phyloP scores from a whole-genome alignment of 2,329 filamentous ascomycete species.

The Byssochlamys sp. region DNA sequence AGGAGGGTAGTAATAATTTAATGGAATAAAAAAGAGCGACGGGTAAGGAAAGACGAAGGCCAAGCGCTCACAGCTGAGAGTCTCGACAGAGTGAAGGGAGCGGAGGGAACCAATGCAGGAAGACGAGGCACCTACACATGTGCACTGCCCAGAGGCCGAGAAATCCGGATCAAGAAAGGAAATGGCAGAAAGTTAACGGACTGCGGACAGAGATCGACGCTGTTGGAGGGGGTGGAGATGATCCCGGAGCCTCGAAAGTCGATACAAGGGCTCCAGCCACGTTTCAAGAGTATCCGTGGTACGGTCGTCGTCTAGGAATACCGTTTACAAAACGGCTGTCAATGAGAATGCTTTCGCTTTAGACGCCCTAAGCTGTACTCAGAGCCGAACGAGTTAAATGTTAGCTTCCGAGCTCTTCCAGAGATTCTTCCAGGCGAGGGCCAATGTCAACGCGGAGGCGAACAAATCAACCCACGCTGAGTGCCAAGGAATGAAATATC shows the following conservation, averaged over 20 bases:
- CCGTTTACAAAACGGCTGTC: neutral
- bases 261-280: neutral
- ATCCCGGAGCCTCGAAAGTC: neutral
- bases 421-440: neutral
- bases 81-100: neutral
- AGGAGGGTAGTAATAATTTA: neutral
- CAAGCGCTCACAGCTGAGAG: neutral
- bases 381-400: neutral
- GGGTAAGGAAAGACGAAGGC: neutral
- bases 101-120: neutral
- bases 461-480: neutral
- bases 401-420: neutral
- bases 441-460: neutral
- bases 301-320: neutral
- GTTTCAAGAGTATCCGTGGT: neutral
- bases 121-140: neutral
- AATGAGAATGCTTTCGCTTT: neutral
- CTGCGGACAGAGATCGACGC: neutral
- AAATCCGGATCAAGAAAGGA: neutral
- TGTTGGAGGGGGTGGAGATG: neutral
- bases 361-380: neutral
- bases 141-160: neutral
- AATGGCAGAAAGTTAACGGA: neutral
- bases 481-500: neutral
- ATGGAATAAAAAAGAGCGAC: neutral